Evolutionary conservation across 148 eudicot species (phyloP), one percentile per base, ranked within the genome.

Genomic region (Amaranthus palmeri): DNA sequence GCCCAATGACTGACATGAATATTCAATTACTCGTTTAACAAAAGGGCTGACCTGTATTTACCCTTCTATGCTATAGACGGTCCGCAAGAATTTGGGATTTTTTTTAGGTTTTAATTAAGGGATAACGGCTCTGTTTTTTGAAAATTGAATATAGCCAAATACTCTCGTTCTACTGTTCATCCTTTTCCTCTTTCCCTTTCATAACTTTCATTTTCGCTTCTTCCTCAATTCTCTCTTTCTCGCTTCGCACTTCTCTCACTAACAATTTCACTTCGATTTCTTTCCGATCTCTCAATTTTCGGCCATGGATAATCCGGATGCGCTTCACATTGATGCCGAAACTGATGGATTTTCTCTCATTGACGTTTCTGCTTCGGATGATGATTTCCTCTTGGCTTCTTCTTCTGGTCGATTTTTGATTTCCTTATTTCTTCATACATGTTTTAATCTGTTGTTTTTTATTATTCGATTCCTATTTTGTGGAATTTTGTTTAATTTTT

Each of bases 361-460:
- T 41, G 74, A 81, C 40, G 76, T 65, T 48, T 73, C 75, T 36
- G 72, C 68, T 68, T 76, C 77, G 43, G 83, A 73, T 46, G 83
- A 81, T 53, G 83, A 81, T 77, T 81, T 73, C 18, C 80, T 81
- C 52, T 46, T 81, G 43, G 71, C 72, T 64, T 77, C 83, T 69
- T 67, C 80, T 17, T 77, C 80, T 69, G 80, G 80, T 81, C 4
- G 9, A 3, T 13, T 25, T 42, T 43, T n/a, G 3, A 36, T 14
- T 53, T 60, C 25, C 3, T 64, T 7, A 47, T 15, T 65, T 25
- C 4, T 18, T 42, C 41, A 58, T 58, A 53, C 4, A 14, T 3
- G 55, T 53, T 62, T 54, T 60, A 51, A 8, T 61, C 3, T 61
- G 57, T 14, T 8, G 7, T 58, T 58, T 25, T 12, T 7, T 10